Evolutionary conservation across 495 filamentous ascomycete genomes (phyloP).

Genomic region (Aspergillus biplanus): DNA sequence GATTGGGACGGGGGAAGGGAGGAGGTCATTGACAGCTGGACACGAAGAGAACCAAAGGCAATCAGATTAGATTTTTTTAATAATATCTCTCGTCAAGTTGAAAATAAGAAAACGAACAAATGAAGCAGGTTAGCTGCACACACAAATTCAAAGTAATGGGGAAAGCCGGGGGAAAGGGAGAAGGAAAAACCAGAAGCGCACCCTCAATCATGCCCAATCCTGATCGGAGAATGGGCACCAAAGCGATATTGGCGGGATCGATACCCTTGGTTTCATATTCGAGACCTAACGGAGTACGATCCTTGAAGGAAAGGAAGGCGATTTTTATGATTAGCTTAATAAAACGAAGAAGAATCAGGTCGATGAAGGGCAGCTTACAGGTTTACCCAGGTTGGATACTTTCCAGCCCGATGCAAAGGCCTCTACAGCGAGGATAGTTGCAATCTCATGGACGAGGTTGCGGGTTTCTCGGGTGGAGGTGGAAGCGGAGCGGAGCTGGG

Average conservation of each 20-base stretch:
- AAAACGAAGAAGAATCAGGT: background rate
- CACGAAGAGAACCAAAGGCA: slow-evolving; percentile 5
- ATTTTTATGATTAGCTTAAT: background rate
- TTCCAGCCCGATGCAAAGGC: slow-evolving; percentile 72
- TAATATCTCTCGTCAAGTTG: background rate
- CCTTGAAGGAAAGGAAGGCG: slow-evolving; percentile 45
- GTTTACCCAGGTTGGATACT: slow-evolving; percentile 41
- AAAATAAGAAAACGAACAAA: background rate
- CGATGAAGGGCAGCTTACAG: slow-evolving; percentile 23
- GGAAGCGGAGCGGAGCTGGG: slow-evolving; percentile 74
- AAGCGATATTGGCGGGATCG: slow-evolving; percentile 65
- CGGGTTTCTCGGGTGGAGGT: slow-evolving; percentile 79
- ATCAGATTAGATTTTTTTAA: slow-evolving; percentile 11
- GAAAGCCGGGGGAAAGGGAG: background rate
- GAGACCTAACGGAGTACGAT: slow-evolving; percentile 72
- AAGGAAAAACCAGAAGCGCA: slow-evolving; percentile 27
- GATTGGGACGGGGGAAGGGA: slow-evolving; percentile 78
- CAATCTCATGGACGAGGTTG: slow-evolving; percentile 79
- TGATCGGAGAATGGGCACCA: slow-evolving; percentile 91
- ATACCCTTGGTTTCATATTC: slow-evolving; percentile 65
- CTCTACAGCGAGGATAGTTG: slow-evolving; percentile 80
- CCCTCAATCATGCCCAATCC: slow-evolving; percentile 89
- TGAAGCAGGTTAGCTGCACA: background rate
- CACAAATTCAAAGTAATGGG: too few relatives aligned
- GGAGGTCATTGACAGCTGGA: slow-evolving; percentile 76